Percentiles rank a stretch among this genome's conserved stretches.
Conservation (phyloP, 306 rosid genomes). For the Canavalia ensiformis region DNA sequence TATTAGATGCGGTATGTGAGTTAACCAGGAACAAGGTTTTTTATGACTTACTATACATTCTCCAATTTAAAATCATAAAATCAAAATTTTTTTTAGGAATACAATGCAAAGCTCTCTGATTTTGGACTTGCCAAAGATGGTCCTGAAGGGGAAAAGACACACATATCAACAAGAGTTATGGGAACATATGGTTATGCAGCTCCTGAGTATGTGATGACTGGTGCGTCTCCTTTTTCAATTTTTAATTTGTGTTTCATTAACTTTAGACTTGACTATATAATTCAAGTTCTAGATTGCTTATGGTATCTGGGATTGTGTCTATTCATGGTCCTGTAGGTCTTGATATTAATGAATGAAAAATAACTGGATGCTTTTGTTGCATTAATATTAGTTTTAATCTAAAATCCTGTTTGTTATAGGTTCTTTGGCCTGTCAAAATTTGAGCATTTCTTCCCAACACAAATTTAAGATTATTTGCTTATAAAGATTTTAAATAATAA, state of each 20-base stretch:
- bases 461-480: slow-evolving; percentile 16
- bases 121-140: slow-evolving; percentile 99
- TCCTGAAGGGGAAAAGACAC: slow-evolving; percentile 94
- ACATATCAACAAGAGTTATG: slow-evolving; percentile 95
- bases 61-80: slow-evolving; percentile 35
- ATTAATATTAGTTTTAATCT: slow-evolving; percentile 11
- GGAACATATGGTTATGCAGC: slow-evolving; percentile 98
- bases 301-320: neutral
- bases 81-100: slow-evolving; percentile 66
- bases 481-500: neutral
- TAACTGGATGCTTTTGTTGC: slow-evolving; percentile 1
- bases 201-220: slow-evolving; percentile 98
- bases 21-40: slow-evolving; percentile 12
- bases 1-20: slow-evolving; percentile 82
- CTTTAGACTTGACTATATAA: neutral
- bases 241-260: slow-evolving; percentile 20
- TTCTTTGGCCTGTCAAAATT: neutral
- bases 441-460: neutral
- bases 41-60: slow-evolving; percentile 10
- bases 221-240: slow-evolving; percentile 62
- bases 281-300: slow-evolving; percentile 23
- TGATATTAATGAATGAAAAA: neutral
- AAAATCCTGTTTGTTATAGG: neutral
- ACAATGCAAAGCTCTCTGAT: slow-evolving; percentile 94
- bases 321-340: neutral